phyloP scores from a whole-genome alignment of 1,284 basidiomycete genomes.

The Moesziomyces aphidis region DNA sequence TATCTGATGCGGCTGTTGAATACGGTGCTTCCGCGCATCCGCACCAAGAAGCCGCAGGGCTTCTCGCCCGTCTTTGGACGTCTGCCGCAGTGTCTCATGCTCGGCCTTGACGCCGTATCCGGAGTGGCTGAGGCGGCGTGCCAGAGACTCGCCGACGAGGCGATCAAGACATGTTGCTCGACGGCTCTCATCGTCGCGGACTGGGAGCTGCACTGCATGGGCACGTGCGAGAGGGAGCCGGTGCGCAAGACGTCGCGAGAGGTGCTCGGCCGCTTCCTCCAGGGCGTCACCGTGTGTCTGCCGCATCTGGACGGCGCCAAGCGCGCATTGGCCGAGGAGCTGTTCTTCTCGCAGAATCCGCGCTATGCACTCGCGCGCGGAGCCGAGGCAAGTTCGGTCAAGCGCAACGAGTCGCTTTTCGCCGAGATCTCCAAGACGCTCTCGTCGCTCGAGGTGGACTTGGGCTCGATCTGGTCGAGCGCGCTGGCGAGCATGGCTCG shows the following conservation, averaged over 20 bases:
- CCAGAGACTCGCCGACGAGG: constrained; percentile 18
- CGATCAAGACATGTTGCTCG: constrained; percentile 35
- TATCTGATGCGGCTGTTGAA: constrained; percentile 38
- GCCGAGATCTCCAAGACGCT: constrained; percentile 46
- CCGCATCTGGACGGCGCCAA: constrained; percentile 29
- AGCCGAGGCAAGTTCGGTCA: constrained; percentile 17
- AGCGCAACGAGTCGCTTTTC: constrained; percentile 32
- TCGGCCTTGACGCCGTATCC: constrained; percentile 18
- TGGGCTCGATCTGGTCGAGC: constrained; percentile 33
- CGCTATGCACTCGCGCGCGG: constrained; percentile 19
- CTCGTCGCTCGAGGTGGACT: constrained; percentile 31
- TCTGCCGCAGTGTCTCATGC: constrained; percentile 41
- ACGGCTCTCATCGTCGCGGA: constrained; percentile 34
- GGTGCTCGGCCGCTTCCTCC: constrained; percentile 29
- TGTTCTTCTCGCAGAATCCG: constrained; percentile 20
- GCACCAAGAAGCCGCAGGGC: constrained; percentile 53
- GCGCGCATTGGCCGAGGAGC: constrained; percentile 29
- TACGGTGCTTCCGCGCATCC: constrained; percentile 51
- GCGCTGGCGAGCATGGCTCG: constrained; percentile 28
- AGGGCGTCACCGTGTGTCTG: constrained; percentile 36
- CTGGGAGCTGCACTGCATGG: constrained; percentile 38
- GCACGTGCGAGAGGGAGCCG: constrained; percentile 19
- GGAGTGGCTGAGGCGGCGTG: background rate
- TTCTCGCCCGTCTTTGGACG: constrained; percentile 51
- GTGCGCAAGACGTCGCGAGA: constrained; percentile 29